phyloP scores from a whole-genome alignment of 495 filamentous ascomycete species.

The Aspergillus heteromorphus region DNA sequence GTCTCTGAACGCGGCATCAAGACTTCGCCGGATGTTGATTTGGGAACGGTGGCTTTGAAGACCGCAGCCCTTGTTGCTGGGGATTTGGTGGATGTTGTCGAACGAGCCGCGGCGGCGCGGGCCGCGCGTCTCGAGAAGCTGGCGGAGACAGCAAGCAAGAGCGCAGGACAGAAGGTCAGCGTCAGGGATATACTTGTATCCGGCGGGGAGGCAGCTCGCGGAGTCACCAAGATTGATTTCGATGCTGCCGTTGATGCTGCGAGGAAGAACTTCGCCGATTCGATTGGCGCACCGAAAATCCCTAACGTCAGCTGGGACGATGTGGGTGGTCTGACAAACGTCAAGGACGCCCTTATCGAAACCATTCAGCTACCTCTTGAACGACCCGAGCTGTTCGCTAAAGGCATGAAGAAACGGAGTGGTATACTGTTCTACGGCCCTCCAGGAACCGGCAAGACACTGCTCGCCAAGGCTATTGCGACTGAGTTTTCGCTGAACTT shows the following conservation, averaged over 20 bases:
- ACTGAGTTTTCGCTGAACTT: slow-evolving; percentile 99
- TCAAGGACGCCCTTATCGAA: slow-evolving; percentile 93
- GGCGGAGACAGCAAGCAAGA: slow-evolving; percentile 40
- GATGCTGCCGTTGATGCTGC: slow-evolving; percentile 87
- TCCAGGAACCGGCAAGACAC: slow-evolving; percentile 92
- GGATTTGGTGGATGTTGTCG: slow-evolving; percentile 89
- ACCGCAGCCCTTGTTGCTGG: slow-evolving; percentile 94
- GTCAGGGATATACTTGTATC: slow-evolving; percentile 80
- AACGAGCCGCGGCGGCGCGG: slow-evolving; percentile 74
- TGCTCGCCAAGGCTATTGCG: slow-evolving; percentile 95
- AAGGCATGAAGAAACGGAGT: slow-evolving; percentile 97
- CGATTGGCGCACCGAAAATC: slow-evolving; percentile 97
- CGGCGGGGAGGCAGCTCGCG: slow-evolving; percentile 75
- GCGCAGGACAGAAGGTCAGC: slow-evolving; percentile 44
- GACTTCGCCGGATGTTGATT: slow-evolving; percentile 73
- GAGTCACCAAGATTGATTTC: slow-evolving; percentile 82
- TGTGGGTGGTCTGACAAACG: slow-evolving; percentile 86
- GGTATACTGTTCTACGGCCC: slow-evolving; percentile 98
- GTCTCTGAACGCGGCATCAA: slow-evolving; percentile 67
- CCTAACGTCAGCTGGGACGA: slow-evolving; percentile 96
- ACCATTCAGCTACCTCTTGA: slow-evolving; percentile 94
- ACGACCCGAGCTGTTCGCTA: slow-evolving; percentile 90
- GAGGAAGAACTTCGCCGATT: slow-evolving; percentile 93
- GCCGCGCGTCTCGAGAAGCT: slow-evolving; percentile 67
- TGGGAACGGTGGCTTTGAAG: slow-evolving; percentile 80